Evolutionary conservation across 1,284 basidiomycete genomes (phyloP), one percentile per base, ranked within the genome.

Genomic region (Rhodotorula glutinis): DNA sequence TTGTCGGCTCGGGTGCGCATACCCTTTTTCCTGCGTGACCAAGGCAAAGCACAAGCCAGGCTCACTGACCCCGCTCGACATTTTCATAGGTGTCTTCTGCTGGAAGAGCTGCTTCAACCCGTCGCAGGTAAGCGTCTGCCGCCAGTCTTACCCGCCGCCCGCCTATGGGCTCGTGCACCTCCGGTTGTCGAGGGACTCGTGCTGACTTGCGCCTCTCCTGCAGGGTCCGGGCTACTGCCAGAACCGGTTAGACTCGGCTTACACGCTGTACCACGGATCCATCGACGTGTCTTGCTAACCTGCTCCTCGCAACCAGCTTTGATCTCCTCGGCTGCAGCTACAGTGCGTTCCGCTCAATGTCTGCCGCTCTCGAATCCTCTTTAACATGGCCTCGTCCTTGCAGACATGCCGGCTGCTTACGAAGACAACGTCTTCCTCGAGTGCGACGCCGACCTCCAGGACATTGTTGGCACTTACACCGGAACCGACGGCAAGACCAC

Each of bases 361-460:
- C 23, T 16, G 38, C 9, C 38, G 19, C 25, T 25, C 40, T 30
- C n/a, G 25, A 25, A 1, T 25, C 17, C 4, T 19, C 47, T 11
- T 10, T 41, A 47, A 8, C 4, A 4, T 40, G 23, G 4, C 17
- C 11, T 10, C 33, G 8, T 11, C 54, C 2, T 44, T 38, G 13
- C 40, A 62, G 57, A 89, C 76, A 85, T 82, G 19, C 87, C 87
- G n/a, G 85, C 84, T 71, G 80, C 81, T 47, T 85, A 85, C 30
- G 77, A 80, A 60, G 80, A 83, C 49, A 82, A 82, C 27, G 82
- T 81, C 1, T 89, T 88, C 74, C 82, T 84, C 69, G 79, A 81
- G 38, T 89, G 88, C 77, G 76, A 82, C 4, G 85, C 86, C 46
- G 87, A 89, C 27, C 82, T 85, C 71, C 85, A 86, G 78, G 83